Base-by-base conservation (phyloP, 345 rosid species). In the Brassica incana region DNA sequence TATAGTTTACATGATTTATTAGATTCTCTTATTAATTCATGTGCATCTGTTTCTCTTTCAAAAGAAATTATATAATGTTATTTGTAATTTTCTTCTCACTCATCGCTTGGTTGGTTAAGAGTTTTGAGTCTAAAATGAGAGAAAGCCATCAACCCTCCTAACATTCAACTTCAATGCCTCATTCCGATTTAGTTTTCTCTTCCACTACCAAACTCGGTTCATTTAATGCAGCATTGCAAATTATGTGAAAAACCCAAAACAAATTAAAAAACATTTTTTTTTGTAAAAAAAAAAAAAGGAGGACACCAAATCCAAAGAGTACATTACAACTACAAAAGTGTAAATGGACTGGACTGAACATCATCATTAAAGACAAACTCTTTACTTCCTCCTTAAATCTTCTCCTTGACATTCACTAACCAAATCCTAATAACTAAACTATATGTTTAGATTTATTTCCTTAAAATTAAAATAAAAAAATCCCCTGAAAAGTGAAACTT, bases 171-270 rank as follows among this genome's bases (percentile, higher is more conserved):
- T 73, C 63, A 59, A 20, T 59, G 64, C 25, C 64, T 18, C 38
- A 65, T 59, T 65, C 52, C 50, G 29, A 65, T 72, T 52, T 38
- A 66, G 76, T 43, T 59, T 11, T 23, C 67, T 18, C 67, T 67
- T 56, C 56, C 69, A 59, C 29, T 78, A 66, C 69, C 74, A 60
- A 67, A 73, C 74, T 79, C 33, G 20, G 58, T 79, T 79, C 78
- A 67, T 79, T 79, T 15, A 73, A 60, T 79, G 82, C 74, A 73
- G 23, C 69, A 67, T 15, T 73, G 69, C 66, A 65, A 56, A 58
- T 73, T 60, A 73, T 73, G 78, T 79, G 82, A 59, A 65, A 27
- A 16, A 27, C 32, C 50, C 45, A 33, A 61, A 45, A 30, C 1
- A n/a, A 61, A 12, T 32, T 14, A 36, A 64, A 77, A 23, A 10